phyloP scores from a whole-genome alignment of 2,329 filamentous ascomycete species.

The Hypoxylon sp. region DNA sequence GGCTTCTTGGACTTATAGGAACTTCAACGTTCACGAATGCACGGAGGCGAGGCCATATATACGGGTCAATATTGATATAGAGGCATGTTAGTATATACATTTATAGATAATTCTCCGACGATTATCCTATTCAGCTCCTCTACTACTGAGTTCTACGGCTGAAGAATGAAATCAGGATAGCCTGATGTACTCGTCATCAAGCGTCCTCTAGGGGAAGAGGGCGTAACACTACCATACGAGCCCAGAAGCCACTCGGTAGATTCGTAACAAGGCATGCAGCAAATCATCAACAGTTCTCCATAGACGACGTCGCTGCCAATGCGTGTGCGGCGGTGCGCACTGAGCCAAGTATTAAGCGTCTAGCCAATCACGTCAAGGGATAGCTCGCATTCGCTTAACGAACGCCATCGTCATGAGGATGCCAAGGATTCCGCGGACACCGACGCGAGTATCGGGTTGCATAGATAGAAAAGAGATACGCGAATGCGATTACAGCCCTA shows the following conservation, averaged over 20 bases:
- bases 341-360: not conserved
- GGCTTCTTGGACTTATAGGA: not conserved
- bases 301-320: conserved; percentile 11
- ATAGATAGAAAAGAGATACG: conserved; percentile 3
- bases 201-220: not conserved
- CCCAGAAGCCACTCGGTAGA: not conserved
- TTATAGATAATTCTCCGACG: not conserved
- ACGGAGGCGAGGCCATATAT: not conserved
- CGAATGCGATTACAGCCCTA: conserved; percentile 7
- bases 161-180: not conserved
- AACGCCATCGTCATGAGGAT: not conserved
- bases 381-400: conserved; percentile 16
- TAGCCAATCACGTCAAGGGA: conserved; percentile 3
- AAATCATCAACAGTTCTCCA: not conserved
- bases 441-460: not conserved
- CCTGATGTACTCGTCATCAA: conserved; percentile 2
- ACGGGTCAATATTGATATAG: not conserved
- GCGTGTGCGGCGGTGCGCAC: not conserved
- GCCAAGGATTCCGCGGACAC: conserved; percentile 2
- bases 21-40: not conserved
- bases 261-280: not conserved
- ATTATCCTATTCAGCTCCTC: not conserved
- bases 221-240: conserved; percentile 4
- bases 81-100: not conserved
- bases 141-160: not conserved